Conservation (phyloP, 176 grass and related monocot genomes). For the Eleusine coracana region DNA sequence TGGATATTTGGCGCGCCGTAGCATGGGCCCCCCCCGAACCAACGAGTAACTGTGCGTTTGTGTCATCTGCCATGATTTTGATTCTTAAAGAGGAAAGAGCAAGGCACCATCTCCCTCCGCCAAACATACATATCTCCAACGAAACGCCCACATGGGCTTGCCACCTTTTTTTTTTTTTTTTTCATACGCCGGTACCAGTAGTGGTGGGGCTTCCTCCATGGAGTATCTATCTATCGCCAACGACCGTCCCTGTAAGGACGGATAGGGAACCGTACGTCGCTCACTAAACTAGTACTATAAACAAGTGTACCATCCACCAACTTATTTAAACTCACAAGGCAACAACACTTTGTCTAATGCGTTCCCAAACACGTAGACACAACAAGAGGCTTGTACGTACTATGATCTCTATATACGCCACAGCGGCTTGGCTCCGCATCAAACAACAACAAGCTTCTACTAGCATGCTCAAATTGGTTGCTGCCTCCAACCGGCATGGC, state of each 20-base stretch:
- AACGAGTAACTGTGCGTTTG: neutral
- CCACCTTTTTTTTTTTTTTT: neutral
- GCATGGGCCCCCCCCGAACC: neutral
- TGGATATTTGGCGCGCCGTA: neutral
- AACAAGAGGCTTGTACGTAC: too few species aligned
- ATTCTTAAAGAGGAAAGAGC: neutral
- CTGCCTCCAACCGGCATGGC: slow-evolving; percentile 21
- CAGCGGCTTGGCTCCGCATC: neutral
- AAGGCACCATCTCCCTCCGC: neutral
- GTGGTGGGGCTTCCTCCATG: too few species aligned
- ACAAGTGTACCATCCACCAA: too few species aligned
- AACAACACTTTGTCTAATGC: neutral
- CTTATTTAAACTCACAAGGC: neutral
- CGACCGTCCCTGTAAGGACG: neutral
- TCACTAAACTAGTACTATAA: neutral
- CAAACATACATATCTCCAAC: neutral
- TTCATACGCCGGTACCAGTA: too few species aligned
- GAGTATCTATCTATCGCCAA: too few species aligned
- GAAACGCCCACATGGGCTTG: slow-evolving; percentile 44
- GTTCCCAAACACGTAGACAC: too few species aligned
- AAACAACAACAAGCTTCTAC: too few species aligned
- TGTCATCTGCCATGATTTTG: neutral
- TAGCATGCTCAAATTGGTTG: neutral
- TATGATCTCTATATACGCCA: neutral
- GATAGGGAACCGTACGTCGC: slow-evolving; percentile 28